phyloP scores from a whole-genome alignment of 2,329 filamentous ascomycete genomes.

The Ophiostoma perfectum region DNA sequence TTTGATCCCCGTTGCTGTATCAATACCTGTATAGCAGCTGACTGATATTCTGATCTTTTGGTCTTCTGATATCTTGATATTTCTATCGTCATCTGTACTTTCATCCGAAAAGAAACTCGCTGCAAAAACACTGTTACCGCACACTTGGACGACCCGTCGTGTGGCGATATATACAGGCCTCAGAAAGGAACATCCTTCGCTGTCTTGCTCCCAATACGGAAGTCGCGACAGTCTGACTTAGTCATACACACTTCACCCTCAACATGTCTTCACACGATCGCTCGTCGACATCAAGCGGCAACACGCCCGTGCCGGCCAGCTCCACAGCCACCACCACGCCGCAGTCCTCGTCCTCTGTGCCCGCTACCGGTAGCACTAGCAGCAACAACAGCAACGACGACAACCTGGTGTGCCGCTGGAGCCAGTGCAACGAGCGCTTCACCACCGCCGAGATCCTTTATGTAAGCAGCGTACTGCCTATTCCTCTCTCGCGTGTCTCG shows the following conservation, averaged over 20 bases:
- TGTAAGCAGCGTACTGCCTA: constrained; percentile 34
- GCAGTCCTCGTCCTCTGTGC: constrained; percentile 32
- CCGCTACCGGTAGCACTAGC: constrained; percentile 10
- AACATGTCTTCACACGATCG: constrained; percentile 25
- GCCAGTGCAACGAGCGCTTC: constrained; percentile 55
- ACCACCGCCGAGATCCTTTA: constrained; percentile 54
- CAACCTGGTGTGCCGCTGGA: constrained; percentile 57
- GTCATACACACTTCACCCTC: background rate
- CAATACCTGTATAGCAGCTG: background rate
- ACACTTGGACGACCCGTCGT: background rate
- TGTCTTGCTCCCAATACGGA: background rate
- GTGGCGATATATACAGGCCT: background rate
- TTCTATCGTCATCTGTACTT: too few species aligned
- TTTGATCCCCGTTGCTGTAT: background rate
- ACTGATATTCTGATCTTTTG: background rate
- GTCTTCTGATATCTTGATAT: background rate
- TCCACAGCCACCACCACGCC: constrained; percentile 29
- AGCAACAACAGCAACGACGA: constrained; percentile 38
- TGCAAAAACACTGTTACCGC: background rate
- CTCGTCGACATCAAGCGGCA: constrained; percentile 45
- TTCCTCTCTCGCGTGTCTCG: background rate
- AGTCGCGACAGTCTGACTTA: background rate
- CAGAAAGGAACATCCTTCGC: background rate
- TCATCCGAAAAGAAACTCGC: background rate
- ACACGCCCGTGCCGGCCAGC: constrained; percentile 48